Conservation (phyloP, 805 yeast species). For the Hanseniaspora occidentalis region DNA sequence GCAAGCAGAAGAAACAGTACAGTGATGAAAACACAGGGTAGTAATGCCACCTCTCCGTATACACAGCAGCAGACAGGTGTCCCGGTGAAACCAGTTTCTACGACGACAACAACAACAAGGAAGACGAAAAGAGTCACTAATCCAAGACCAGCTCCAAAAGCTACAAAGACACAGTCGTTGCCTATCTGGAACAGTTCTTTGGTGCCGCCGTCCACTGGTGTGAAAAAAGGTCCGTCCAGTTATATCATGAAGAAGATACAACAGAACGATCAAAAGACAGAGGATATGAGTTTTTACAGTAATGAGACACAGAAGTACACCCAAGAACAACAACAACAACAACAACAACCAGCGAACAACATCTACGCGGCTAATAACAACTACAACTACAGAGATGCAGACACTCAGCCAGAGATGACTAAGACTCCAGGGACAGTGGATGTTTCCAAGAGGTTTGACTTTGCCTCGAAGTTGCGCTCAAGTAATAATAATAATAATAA, state of each 20-base stretch:
- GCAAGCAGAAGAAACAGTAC: background rate
- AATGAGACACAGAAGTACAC: background rate
- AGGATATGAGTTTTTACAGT: constrained; percentile 11
- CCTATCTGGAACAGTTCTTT: constrained; percentile 23
- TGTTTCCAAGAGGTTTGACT: background rate
- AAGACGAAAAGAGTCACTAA: constrained; percentile 25
- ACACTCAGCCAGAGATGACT: too few species aligned
- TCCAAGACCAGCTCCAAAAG: constrained; percentile 34
- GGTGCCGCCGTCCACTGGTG: background rate
- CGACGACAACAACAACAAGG: too few species aligned
- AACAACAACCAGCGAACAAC: too few species aligned
- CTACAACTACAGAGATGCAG: too few species aligned
- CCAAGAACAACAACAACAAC: too few species aligned
- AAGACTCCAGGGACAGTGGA: constrained; percentile 2
- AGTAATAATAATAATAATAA: background rate
- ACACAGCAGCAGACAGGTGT: background rate
- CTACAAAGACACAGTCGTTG: constrained; percentile 32
- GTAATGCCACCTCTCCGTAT: too few species aligned
- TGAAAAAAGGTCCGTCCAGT: constrained; percentile 9
- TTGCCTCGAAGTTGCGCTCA: background rate
- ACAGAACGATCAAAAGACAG: constrained; percentile 21
- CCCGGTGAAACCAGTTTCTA: background rate
- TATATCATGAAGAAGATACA: constrained; percentile 25
- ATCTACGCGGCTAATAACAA: too few species aligned
- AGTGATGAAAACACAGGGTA: background rate